These are phyloP conservation scores for Urtica urens DNA, from an alignment of 306 rosid species.

Conservation along the genomic window DNA sequence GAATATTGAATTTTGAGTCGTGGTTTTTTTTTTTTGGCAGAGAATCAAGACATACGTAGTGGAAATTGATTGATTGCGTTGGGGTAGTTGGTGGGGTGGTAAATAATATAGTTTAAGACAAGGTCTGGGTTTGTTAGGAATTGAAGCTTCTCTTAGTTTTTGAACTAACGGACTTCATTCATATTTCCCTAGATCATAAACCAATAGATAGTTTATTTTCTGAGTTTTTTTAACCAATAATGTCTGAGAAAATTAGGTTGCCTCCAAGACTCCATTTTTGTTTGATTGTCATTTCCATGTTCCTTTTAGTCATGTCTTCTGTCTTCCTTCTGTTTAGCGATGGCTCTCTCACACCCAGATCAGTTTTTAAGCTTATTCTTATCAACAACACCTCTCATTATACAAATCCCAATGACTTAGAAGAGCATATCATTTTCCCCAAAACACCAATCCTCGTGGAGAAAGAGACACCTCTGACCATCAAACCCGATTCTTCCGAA, in stretches of 20 bases:
- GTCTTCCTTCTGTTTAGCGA: constrained; percentile 55
- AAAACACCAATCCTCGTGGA: constrained; percentile 11
- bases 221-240: constrained; percentile 27
- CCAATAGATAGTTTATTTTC: neutral
- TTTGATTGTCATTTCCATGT: constrained; percentile 48
- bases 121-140: neutral
- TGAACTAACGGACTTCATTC: constrained; percentile 6
- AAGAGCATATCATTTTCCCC: constrained; percentile 27
- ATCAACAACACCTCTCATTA: constrained; percentile 49
- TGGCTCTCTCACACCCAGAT: constrained; percentile 53
- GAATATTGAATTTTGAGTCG: no score
- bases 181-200: no score
- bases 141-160: constrained; percentile 10
- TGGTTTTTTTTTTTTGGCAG: no score
- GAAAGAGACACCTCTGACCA: constrained; percentile 24
- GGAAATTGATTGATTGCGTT: no score
- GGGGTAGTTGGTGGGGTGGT: no score
- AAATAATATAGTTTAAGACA: neutral
- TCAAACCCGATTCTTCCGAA: constrained; percentile 18
- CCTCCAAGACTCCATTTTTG: constrained; percentile 53
- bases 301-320: constrained; percentile 64
- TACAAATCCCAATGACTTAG: constrained; percentile 36
- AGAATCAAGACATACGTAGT: no score
- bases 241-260: constrained; percentile 66
- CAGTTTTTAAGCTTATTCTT: constrained; percentile 62